Evolutionary conservation across 2,329 filamentous ascomycete species (phyloP).

Genomic region (Alternaria postmessia): DNA sequence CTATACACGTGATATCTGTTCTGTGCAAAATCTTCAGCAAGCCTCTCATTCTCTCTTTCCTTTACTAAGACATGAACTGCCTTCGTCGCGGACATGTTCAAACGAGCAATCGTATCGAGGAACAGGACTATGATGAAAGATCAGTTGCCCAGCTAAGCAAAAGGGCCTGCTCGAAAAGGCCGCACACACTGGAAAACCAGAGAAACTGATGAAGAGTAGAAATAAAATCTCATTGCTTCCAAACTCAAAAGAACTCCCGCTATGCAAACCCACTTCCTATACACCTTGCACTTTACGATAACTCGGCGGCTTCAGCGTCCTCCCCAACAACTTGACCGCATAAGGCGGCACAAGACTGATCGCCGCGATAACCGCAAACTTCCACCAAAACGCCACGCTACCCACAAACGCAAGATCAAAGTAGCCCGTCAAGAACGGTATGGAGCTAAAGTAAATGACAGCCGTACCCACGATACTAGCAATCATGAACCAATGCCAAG

Average conservation of each 20-base stretch:
- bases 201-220: background rate
- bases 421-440: conserved; percentile 89
- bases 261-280: conserved; percentile 39
- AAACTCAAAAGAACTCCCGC: background rate
- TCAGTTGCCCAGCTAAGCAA: background rate
- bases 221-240: background rate
- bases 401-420: conserved; percentile 85
- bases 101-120: background rate
- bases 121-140: background rate
- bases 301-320: conserved; percentile 88
- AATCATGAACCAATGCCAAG: conserved; percentile 96
- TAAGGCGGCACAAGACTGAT: conserved; percentile 88
- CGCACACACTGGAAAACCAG: background rate
- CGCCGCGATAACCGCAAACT: conserved; percentile 78
- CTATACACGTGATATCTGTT: background rate
- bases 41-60: background rate
- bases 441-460: conserved; percentile 77
- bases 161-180: background rate
- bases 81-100: no score
- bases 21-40: background rate
- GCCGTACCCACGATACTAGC: conserved; percentile 83
- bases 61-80: background rate
- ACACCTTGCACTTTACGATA: conserved; percentile 90
- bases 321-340: conserved; percentile 81
- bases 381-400: conserved; percentile 86